Evolutionary conservation across 495 filamentous ascomycete species (phyloP).

Genomic region (Lepraria neglecta): DNA sequence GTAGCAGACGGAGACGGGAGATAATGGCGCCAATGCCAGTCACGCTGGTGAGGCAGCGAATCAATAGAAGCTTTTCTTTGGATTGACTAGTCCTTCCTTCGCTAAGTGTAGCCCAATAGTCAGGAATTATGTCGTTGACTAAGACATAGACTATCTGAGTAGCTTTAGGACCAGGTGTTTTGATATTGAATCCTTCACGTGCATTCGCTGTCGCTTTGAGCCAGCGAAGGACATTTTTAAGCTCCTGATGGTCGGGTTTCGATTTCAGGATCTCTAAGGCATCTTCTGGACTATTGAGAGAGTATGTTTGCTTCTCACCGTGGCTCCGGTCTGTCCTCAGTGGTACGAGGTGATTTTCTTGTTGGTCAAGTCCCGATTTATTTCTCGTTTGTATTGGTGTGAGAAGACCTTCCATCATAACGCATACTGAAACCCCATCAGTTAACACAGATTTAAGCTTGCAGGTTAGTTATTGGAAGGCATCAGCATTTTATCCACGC

Average conservation of each 20-base stretch:
- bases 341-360: constrained; percentile 6
- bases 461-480: background rate
- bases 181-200: constrained; percentile 49
- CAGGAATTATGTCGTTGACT: constrained; percentile 62
- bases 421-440: background rate
- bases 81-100: constrained; percentile 29
- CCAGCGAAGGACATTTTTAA: constrained; percentile 48
- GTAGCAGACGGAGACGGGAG: constrained; percentile 51
- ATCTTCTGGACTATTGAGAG: constrained; percentile 39
- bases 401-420: constrained; percentile 46
- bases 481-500: background rate
- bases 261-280: constrained; percentile 57
- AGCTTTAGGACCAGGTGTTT: constrained; percentile 54
- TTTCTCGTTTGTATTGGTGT: constrained; percentile 41
- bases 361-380: background rate
- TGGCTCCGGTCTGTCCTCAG: background rate
- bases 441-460: background rate
- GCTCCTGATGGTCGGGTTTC: constrained; percentile 54
- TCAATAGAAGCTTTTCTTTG: constrained; percentile 43
- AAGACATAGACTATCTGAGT: constrained; percentile 66
- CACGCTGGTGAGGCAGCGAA: constrained; percentile 64
- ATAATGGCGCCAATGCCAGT: constrained; percentile 65
- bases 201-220: constrained; percentile 40
- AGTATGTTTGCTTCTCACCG: background rate
- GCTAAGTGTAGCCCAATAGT: constrained; percentile 65